Evolutionary conservation across 441 rosid genomes (phyloP).

Genomic region (Biscutella laevigata): DNA sequence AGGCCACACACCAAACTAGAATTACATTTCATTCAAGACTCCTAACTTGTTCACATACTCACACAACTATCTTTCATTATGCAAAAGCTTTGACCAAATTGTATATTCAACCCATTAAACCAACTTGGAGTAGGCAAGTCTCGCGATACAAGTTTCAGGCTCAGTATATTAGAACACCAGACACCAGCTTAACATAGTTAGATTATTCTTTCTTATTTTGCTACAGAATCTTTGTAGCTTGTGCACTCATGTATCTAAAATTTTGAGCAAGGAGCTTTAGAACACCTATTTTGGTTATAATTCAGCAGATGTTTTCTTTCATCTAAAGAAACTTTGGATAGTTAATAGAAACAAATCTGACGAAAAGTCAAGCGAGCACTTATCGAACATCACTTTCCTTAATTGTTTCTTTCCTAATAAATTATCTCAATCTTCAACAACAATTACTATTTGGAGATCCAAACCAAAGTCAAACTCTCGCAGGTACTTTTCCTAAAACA

Average conservation of each 20-base stretch:
- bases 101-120: not conserved
- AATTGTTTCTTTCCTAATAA: slow-evolving; percentile 2
- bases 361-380: not conserved
- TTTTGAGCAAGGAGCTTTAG: not conserved
- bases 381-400: not conserved
- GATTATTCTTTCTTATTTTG: too few species aligned
- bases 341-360: slow-evolving; percentile 1
- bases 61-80: not conserved
- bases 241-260: not conserved
- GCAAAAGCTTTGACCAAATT: not conserved
- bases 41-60: not conserved
- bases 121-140: not conserved
- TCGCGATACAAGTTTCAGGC: not conserved
- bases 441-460: slow-evolving; percentile 14
- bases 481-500: too few species aligned
- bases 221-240: not conserved
- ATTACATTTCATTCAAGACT: not conserved
- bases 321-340: not conserved
- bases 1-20: not conserved
- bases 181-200: not conserved
- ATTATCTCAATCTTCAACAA: not conserved
- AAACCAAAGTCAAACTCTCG: not conserved
- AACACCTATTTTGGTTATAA: not conserved
- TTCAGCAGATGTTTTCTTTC: not conserved
- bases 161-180: too few species aligned